phyloP scores from a whole-genome alignment of 257 asterid genomes.

The Primulina huaijiensis region DNA sequence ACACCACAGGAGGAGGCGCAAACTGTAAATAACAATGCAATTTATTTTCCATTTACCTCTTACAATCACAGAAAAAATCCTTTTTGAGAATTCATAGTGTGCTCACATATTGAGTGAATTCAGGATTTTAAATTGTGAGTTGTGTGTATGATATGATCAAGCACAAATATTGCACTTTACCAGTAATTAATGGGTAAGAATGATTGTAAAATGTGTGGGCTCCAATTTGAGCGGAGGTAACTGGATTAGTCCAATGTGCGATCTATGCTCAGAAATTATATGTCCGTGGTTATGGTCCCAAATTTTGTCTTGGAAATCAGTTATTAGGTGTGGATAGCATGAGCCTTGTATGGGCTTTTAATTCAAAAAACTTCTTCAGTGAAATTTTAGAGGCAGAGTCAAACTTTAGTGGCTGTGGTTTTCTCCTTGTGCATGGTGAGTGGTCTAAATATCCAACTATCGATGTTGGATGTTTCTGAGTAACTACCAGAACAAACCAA shows the following conservation, averaged over 20 bases:
- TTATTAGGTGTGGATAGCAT: too few species aligned
- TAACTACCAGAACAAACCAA: too few species aligned
- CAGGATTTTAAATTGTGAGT: neutral
- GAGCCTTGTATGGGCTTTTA: too few species aligned
- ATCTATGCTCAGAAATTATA: neutral
- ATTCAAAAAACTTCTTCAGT: too few species aligned
- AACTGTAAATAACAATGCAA: slow-evolving; percentile 40
- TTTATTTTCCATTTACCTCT: slow-evolving; percentile 7
- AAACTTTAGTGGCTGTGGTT: too few species aligned
- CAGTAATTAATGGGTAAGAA: slow-evolving; percentile 5
- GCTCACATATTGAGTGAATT: neutral
- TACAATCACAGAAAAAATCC: slow-evolving; percentile 10
- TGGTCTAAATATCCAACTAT: too few species aligned
- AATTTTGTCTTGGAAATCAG: too few species aligned
- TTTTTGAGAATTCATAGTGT: slow-evolving; percentile 8
- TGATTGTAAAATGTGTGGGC: neutral
- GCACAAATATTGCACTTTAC: neutral
- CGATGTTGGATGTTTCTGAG: too few species aligned
- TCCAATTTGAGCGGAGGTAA: neutral
- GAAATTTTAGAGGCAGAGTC: too few species aligned
- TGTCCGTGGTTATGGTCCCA: too few species aligned
- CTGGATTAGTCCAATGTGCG: neutral
- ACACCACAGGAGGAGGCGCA: slow-evolving; percentile 85
- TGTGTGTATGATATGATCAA: slow-evolving; percentile 1
- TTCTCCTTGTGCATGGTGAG: too few species aligned